Evolutionary conservation across 768 basidiomycete genomes (phyloP), one percentile per base, ranked within the genome.

Genomic region (Naganishia randhawae): DNA sequence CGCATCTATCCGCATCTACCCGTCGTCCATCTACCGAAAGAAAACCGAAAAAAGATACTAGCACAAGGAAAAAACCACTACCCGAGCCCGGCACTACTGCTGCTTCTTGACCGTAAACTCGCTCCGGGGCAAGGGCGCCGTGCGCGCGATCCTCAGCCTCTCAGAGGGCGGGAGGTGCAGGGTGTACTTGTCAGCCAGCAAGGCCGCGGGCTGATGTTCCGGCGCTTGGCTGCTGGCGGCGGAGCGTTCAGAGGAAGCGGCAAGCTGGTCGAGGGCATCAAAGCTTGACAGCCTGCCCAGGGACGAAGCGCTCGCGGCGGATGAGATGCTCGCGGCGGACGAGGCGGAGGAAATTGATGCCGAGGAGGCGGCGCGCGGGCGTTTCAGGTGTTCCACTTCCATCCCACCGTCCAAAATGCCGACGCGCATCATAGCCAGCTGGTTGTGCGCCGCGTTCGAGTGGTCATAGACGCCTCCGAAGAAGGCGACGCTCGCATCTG

Each of bases 391-490:
- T 66, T 84, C 82, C 71, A 85, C 83, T 77, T 88, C 86, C 71
- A 86, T 83, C 42, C 88, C 87, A 10, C 86, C 88, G 45, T 84
- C 83, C 51, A 89, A 82, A 64, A 87, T 82, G 69, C 87, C 88
- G 71, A 87, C 85, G n/a, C 88, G 84, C 86, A 87, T 87, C 86
- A 89, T 89, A 0, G 89, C 83, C 41, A 92, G 83, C 22, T 90
- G 82, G 74, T 92, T 91, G 78, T 92, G 89, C 7, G 91, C 89
- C 51, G 90, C 89, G 76, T 92, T 92, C 33, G 89, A 90, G 75
- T 92, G 91, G 72, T 90, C 89, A 75, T 91, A 91, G 0, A 92
- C 88, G 68, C 89, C 90, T 70, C 93, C 93, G 74, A 95, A 93
- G 84, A 95, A 96, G 7, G 92, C 92, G 0, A 91, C 90, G 3